Percentiles rank a stretch among this genome's conserved stretches.
Evolutionary conservation across 208 protist genomes (phyloP).

Genomic region (Leishmania amazonensis): DNA sequence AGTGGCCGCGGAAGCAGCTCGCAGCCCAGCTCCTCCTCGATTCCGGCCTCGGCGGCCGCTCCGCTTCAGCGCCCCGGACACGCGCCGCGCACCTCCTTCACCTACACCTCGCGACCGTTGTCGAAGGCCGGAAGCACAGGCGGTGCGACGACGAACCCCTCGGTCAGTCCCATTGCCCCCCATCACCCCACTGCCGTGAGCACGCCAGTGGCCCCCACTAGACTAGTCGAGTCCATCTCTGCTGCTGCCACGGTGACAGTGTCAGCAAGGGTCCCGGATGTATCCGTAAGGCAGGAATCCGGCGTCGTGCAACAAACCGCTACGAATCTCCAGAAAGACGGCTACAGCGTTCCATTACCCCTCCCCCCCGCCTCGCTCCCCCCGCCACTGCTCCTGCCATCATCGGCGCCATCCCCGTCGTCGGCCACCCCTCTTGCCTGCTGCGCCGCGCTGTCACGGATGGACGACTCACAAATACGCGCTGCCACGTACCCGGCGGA

Average conservation of each 20-base stretch:
- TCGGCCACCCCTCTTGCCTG: background rate
- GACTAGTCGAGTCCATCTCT: background rate
- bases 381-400: background rate
- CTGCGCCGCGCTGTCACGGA: background rate
- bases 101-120: conserved; percentile 21
- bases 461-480: conserved; percentile 66
- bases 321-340: background rate
- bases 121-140: background rate
- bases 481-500: conserved; percentile 49
- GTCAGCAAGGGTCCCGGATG: background rate
- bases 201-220: background rate
- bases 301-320: background rate
- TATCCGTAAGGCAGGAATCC: background rate
- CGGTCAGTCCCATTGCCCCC: background rate
- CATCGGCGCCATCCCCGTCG: background rate
- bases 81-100: conserved; percentile 37
- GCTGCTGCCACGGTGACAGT: background rate
- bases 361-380: background rate
- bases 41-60: background rate
- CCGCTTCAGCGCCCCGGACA: background rate
- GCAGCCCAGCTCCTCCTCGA: background rate
- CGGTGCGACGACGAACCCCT: background rate
- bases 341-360: background rate
- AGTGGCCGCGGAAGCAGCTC: background rate
- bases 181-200: background rate